These are phyloP conservation scores for Fraxinus quadrangulata DNA, from an alignment of 257 asterid genomes.

Conservation along the genomic window DNA sequence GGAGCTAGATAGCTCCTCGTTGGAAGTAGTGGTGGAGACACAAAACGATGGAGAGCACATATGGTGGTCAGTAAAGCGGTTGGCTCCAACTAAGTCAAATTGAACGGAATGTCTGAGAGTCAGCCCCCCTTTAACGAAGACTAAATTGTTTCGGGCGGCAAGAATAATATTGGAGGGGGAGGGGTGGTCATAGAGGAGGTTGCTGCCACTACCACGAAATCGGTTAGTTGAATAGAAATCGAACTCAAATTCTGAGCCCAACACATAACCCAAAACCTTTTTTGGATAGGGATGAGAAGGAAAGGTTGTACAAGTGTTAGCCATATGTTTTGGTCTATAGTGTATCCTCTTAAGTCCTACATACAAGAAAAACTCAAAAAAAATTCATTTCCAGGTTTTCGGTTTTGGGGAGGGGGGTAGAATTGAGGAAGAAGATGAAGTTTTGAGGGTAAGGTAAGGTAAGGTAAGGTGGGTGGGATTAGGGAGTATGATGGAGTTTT, in stretches of 20 bases:
- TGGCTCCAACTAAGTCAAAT: conserved; percentile 8
- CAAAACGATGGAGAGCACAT: conserved; percentile 20
- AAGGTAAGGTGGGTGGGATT: no score
- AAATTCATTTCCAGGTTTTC: no score
- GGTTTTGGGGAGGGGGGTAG: no score
- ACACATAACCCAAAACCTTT: conserved; percentile 15
- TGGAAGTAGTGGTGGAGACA: conserved; percentile 21
- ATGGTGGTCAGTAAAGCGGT: conserved; percentile 7
- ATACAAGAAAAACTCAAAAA: no score
- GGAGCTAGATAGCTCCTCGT: conserved; percentile 28
- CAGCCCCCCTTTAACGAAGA: conserved; percentile 8
- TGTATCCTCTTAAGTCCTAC: not conserved
- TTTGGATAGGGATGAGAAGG: conserved; percentile 5
- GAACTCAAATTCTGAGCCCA: conserved; percentile 14
- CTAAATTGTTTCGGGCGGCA: conserved; percentile 11
- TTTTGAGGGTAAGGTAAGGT: no score
- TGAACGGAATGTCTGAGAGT: conserved; percentile 16
- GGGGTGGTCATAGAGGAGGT: conserved; percentile 3
- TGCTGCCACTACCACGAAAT: not conserved
- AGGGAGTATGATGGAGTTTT: no score
- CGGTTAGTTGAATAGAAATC: conserved; percentile 10
- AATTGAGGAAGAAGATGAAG: no score
- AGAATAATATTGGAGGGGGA: not conserved
- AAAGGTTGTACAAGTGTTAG: conserved; percentile 22
- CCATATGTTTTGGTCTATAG: conserved; percentile 45